Percentiles rank a stretch among this genome's conserved stretches.
Evolutionary conservation across 768 basidiomycete genomes (phyloP).

Genomic region (Phaeotremella fagi): DNA sequence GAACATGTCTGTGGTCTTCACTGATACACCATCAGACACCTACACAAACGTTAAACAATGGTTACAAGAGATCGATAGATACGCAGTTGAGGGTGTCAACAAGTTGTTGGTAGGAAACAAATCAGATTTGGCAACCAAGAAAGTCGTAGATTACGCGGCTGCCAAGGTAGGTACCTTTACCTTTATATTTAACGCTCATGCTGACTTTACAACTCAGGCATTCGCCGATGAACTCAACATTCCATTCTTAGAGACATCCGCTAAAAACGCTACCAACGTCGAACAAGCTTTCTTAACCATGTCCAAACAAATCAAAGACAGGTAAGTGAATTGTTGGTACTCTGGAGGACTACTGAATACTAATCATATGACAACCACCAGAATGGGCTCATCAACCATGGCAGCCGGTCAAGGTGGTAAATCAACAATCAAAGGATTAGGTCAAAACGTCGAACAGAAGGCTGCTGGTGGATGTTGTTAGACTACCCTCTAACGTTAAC

Average conservation of each 20-base stretch:
- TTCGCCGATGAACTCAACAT: conserved; percentile 89
- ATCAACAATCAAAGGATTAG: conserved; percentile 45
- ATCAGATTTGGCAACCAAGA: conserved; percentile 95
- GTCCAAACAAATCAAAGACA: conserved; percentile 64
- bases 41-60: conserved; percentile 80
- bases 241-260: conserved; percentile 96
- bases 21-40: conserved; percentile 10
- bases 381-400: conserved; percentile 47
- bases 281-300: conserved; percentile 98
- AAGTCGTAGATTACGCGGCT: conserved; percentile 49
- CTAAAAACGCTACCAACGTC: conserved; percentile 93
- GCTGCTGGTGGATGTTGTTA: conserved; percentile 47
- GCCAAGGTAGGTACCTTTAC: conserved; percentile 32
- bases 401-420: conserved; percentile 45
- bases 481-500: neutral
- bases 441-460: conserved; percentile 48
- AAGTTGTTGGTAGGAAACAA: conserved; percentile 99
- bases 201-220: conserved; percentile 52
- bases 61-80: conserved; percentile 96
- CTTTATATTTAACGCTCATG: neutral
- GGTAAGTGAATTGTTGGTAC: conserved; percentile 43
- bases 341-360: neutral
- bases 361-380: conserved; percentile 2
- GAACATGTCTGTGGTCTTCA: conserved; percentile 43
- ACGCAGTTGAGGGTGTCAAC: conserved; percentile 98